Evolutionary conservation across 2,329 filamentous ascomycete genomes (phyloP), one percentile per base, ranked within the genome.

Genomic region (Cercospora sesami): DNA sequence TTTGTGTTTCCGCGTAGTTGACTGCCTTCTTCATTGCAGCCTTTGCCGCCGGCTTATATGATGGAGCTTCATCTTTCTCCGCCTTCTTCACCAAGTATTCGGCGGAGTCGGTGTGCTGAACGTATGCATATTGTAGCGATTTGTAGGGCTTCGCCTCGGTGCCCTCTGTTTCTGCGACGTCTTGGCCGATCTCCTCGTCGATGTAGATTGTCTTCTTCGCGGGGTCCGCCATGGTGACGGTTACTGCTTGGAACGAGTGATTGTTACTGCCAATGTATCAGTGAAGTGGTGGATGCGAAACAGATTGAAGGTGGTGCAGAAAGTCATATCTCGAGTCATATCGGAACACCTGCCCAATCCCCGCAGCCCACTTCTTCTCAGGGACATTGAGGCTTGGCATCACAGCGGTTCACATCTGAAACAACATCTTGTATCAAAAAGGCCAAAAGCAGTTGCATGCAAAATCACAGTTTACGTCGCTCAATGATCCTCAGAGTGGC

Each of bases 21-120:
- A 88, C 87, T 4, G 90, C 91, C 82, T 96, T 96, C 85, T 96
- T 97, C 78, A 93, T 80, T 23, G 92, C 92, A 68, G 90, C 91
- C 83, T 95, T 96, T 69, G 91, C 90, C 21, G 89, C 90, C 65
- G 90, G 89, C 82, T 94, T 94, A 91, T 90, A 97, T 72, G 87
- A 86, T 64, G 85, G 85, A 64, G 85, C 83, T 75, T 92, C 91
- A 70, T 88, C 89, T 77, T 86, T 86, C 73, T 86, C 85, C 65
- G 82, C 85, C 68, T 91, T 90, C 78, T 90, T 88, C 59, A 86
- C 88, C 71, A 90, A 83, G 80, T 92, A 95, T 74, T 85, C 81
- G 69, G 86, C 84, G 55, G 84, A 83, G 65, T 88, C 85, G 73
- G 87, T 83, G 80, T 90, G 87, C 80, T 91, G 87, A 76, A 93